These are phyloP conservation scores for Rubus parviflorus DNA, from an alignment of 306 rosid species.

Conservation along the genomic window DNA sequence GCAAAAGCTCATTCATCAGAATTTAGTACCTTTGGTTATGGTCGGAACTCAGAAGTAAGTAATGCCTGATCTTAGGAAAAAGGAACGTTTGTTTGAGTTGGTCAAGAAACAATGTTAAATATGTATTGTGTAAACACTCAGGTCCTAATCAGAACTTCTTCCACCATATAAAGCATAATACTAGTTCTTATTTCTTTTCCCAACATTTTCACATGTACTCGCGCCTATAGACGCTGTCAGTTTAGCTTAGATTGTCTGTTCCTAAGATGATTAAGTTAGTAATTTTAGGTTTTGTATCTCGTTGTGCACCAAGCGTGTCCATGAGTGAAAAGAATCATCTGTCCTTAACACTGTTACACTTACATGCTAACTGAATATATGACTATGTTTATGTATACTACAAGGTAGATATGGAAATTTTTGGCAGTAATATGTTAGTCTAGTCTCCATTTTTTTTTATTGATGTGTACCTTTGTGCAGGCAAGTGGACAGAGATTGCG, in stretches of 20 bases:
- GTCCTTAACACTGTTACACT: neutral
- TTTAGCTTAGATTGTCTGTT: neutral
- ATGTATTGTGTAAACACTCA: neutral
- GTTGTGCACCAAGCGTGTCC: neutral
- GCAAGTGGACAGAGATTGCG: slow-evolving; percentile 93
- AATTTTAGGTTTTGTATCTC: neutral
- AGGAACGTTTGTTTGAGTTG: neutral
- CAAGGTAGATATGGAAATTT: neutral
- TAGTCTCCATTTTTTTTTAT: neutral
- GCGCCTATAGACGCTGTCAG: neutral
- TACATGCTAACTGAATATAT: neutral
- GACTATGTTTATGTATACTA: neutral
- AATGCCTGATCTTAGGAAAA: neutral
- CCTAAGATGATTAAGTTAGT: neutral
- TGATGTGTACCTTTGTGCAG: slow-evolving; percentile 43
- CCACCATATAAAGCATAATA: neutral
- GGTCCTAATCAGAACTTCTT: neutral
- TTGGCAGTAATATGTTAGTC: neutral
- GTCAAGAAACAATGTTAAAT: neutral
- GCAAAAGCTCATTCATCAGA: neutral
- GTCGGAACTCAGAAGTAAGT: neutral
- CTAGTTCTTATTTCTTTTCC: neutral
- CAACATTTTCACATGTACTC: neutral
- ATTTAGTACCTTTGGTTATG: neutral
- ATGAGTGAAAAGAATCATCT: neutral